phyloP scores from a whole-genome alignment of 192 early-diverging fungal genomes.

The Dimargaris xerosporica region DNA sequence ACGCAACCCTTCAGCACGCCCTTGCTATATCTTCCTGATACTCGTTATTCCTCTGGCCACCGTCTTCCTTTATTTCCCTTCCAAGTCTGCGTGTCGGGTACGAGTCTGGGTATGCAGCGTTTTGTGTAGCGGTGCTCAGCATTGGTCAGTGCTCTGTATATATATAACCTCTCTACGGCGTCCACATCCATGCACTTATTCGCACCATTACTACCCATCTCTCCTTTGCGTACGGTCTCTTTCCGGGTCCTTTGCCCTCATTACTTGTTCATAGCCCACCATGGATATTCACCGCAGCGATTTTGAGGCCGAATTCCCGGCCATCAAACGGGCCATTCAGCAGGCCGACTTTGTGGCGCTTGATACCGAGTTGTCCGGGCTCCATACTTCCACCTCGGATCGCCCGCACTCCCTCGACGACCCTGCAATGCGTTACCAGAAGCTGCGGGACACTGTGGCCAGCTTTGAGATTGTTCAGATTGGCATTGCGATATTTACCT shows the following conservation, averaged over 20 bases:
- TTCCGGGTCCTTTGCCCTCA: neutral
- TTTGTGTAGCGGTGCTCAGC: no score
- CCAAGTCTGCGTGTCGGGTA: no score
- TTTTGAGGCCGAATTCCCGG: constrained; percentile 41
- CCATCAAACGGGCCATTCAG: constrained; percentile 43
- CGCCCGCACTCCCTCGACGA: constrained; percentile 24
- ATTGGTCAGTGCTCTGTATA: no score
- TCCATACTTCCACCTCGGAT: neutral
- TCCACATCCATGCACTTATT: no score
- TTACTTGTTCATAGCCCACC: neutral
- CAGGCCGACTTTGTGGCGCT: constrained; percentile 59
- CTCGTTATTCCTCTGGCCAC: no score
- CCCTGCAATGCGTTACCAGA: constrained; percentile 36
- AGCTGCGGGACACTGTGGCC: constrained; percentile 31
- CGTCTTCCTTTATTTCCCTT: no score
- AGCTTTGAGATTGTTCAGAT: constrained; percentile 54
- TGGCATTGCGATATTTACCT: constrained; percentile 72
- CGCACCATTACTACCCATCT: no score
- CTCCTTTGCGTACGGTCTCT: no score
- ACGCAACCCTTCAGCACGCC: no score
- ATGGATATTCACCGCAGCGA: constrained; percentile 14
- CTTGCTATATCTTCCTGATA: no score
- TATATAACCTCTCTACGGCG: no score
- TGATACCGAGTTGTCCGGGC: constrained; percentile 75
- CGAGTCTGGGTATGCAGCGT: no score